Conservation (phyloP, 805 yeast genomes). For the Lipomyces anomalus region DNA sequence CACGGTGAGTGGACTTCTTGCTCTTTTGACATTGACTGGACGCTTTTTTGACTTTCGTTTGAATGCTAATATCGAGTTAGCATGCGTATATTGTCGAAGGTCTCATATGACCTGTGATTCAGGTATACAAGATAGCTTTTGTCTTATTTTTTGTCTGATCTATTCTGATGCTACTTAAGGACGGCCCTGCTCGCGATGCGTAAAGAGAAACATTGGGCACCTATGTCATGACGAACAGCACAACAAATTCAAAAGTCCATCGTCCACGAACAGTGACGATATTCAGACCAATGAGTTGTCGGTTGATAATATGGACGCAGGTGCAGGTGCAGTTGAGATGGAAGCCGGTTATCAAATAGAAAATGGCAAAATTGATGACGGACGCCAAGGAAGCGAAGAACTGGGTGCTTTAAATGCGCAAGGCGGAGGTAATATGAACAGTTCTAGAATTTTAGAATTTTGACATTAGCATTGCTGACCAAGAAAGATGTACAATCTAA, state of each 20-base stretch:
- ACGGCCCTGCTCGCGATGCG: constrained; percentile 74
- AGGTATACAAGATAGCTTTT: constrained; percentile 26
- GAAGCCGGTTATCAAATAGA: background rate
- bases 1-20: constrained; percentile 20
- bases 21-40: too few relatives aligned
- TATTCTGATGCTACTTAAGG: constrained; percentile 29
- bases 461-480: background rate
- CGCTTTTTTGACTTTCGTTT: too few relatives aligned
- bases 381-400: background rate
- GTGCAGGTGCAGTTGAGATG: background rate
- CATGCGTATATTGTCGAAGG: constrained; percentile 87
- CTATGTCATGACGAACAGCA: constrained; percentile 63
- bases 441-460: too few relatives aligned
- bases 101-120: constrained; percentile 93
- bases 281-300: background rate
- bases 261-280: background rate
- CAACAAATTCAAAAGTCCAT: constrained; percentile 1
- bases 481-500: background rate
- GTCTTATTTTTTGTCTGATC: background rate
- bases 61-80: too few relatives aligned
- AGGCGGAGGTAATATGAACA: too few relatives aligned
- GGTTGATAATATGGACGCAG: background rate
- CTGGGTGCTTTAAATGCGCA: background rate
- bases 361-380: too few relatives aligned
- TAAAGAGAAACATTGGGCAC: constrained; percentile 82